Evolutionary conservation across 2,329 filamentous ascomycete species (phyloP).

Genomic region (Fragosphaeria purpurea): DNA sequence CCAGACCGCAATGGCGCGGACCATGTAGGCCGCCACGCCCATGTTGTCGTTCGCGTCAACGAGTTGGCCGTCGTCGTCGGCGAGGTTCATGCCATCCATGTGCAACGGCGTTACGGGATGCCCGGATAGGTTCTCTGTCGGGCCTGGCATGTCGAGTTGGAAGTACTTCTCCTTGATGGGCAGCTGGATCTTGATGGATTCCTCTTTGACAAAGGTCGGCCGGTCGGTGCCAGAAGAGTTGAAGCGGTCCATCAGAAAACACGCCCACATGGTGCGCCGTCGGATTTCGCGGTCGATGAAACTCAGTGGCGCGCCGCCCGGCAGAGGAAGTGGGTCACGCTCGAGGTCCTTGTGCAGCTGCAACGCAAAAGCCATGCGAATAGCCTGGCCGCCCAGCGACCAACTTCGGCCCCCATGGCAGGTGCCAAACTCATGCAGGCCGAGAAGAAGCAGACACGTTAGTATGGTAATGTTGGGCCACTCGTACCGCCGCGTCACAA

Average conservation of each 20-base stretch:
- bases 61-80: constrained; percentile 53
- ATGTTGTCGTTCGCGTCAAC: constrained; percentile 70
- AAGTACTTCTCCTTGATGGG: constrained; percentile 87
- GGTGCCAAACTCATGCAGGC: constrained; percentile 91
- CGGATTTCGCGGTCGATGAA: constrained; percentile 91
- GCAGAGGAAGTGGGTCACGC: constrained; percentile 61
- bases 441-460: constrained; percentile 79
- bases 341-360: constrained; percentile 89
- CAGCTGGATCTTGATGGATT: constrained; percentile 78
- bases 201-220: constrained; percentile 83
- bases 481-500: constrained; percentile 79
- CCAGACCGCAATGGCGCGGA: constrained; percentile 79
- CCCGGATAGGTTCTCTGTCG: constrained; percentile 75
- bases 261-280: constrained; percentile 94
- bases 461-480: constrained; percentile 94
- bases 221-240: constrained; percentile 92
- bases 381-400: constrained; percentile 89
- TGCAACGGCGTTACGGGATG: constrained; percentile 1
- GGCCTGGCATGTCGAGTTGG: constrained; percentile 79
- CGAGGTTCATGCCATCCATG: constrained; percentile 51
- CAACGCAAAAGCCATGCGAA: constrained; percentile 92
- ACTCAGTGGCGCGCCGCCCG: constrained; percentile 57
- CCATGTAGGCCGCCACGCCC: constrained; percentile 86
- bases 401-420: constrained; percentile 94
- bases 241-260: constrained; percentile 94